Evolutionary conservation across 306 rosid genomes (phyloP), one percentile per base, ranked within the genome.

Genomic region (Quercus aquifolioides): DNA sequence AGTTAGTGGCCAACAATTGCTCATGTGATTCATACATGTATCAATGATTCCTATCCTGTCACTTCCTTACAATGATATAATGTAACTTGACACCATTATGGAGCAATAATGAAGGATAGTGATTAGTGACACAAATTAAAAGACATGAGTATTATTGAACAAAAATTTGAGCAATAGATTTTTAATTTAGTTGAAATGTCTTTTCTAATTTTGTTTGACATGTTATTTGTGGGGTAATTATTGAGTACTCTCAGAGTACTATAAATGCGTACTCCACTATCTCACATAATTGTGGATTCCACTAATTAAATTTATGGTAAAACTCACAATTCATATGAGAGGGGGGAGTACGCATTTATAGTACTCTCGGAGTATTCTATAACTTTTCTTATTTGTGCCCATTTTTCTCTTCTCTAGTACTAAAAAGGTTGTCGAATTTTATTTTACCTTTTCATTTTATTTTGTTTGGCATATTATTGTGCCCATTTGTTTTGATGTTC

Each of bases 241-340:
- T 38, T 38, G 46, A 38, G 46, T 38, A 7, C 3, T 38, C 10
- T 0, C 1, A 0, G 3, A 38, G 0, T 38, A 7, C 0, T 0
- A 38, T 38, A 38, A 38, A 7, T 38, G 10, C 0, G 11, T 38
- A 2, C 0, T 38, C 1, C 3, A 0, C 0, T 2, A 0, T 7
- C 0, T 0, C 1, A 1, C 3, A 7, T 38, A 2, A 38, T 38
- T 7, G 2, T 38, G 2, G 0, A 0, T 7, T 38, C 0, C 1
- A 38, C 2, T 38, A 38, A 38, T 38, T 38, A 38, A 7, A 7
- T 38, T 38, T 38, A 38, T 38, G 3, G 46, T 38, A 11, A 38
- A 11, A 38, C 0, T 0, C 1, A 38, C 2, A 38, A 38, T 38
- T 38, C 2, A 38, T 38, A 0, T 38, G 1, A 38, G 3, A 7